A percentile compares a stretch with the other conserved stretches of the same genome.
Evolutionary conservation across 768 basidiomycete genomes (phyloP).

Genomic region (Terana coerulea): DNA sequence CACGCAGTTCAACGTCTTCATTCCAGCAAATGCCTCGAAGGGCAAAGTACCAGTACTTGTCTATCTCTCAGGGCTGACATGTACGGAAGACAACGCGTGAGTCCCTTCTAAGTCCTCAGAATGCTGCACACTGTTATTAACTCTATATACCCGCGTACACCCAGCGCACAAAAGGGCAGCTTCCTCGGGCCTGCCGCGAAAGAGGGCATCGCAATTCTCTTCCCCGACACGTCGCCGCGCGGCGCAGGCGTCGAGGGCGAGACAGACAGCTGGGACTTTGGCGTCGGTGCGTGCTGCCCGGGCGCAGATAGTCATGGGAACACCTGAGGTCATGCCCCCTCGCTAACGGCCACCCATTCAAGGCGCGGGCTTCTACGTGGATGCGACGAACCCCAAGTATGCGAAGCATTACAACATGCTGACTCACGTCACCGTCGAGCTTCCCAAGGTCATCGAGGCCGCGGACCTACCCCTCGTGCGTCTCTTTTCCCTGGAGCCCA

Average conservation of each 20-base stretch:
- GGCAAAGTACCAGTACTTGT: constrained; percentile 65
- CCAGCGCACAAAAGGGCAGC: constrained; percentile 87
- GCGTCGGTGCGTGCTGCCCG: constrained; percentile 51
- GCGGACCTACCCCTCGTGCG: constrained; percentile 76
- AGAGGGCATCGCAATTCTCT: constrained; percentile 86
- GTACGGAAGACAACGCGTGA: constrained; percentile 92
- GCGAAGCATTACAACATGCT: constrained; percentile 86
- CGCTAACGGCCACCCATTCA: neutral
- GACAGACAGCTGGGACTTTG: constrained; percentile 84
- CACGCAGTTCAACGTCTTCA: constrained; percentile 85
- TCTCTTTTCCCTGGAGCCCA: constrained; percentile 10
- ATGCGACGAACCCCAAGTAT: constrained; percentile 78
- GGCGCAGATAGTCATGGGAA: neutral
- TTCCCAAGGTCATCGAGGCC: constrained; percentile 74
- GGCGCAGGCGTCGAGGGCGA: constrained; percentile 86
- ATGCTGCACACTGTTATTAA: neutral
- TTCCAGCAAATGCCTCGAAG: constrained; percentile 58
- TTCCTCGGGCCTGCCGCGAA: constrained; percentile 84
- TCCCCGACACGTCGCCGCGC: constrained; percentile 94
- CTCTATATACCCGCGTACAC: neutral
- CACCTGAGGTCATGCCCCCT: neutral
- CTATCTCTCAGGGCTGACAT: constrained; percentile 87
- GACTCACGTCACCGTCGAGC: constrained; percentile 76
- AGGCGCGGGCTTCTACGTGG: constrained; percentile 92
- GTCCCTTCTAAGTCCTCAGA: constrained; percentile 19